Percentiles rank a stretch among this genome's conserved stretches.
phyloP scores from a whole-genome alignment of 2,329 filamentous ascomycete genomes.

The Alternaria longipes region DNA sequence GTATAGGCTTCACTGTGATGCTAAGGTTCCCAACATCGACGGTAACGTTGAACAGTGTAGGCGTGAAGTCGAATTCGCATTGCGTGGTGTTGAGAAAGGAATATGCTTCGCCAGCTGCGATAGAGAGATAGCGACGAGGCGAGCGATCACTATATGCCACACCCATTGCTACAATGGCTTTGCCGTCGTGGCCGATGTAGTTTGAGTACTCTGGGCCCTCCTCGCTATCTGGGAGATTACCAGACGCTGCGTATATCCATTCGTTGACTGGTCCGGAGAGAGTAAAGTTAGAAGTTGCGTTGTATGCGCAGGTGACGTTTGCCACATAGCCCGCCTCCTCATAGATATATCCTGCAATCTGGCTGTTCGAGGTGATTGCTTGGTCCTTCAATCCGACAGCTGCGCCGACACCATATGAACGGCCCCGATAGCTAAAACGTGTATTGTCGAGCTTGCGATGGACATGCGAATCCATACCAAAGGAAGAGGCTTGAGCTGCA shows the following conservation, averaged over 20 bases:
- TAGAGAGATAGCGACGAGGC: slow-evolving; percentile 40
- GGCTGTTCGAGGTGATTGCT: slow-evolving; percentile 24
- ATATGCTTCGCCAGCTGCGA: slow-evolving; percentile 44
- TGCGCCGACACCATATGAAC: slow-evolving; percentile 57
- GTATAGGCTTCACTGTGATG: slow-evolving; percentile 35
- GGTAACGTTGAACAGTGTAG: slow-evolving; percentile 40
- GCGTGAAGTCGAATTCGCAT: slow-evolving; percentile 42
- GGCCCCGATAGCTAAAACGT: slow-evolving; percentile 40
- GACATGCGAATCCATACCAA: slow-evolving; percentile 19
- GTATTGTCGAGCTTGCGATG: slow-evolving; percentile 43
- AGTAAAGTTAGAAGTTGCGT: slow-evolving; percentile 44
- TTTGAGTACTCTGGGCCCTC: slow-evolving; percentile 39
- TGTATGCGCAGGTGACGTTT: slow-evolving; percentile 51
- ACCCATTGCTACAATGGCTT: slow-evolving; percentile 45
- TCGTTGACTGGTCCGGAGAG: slow-evolving; percentile 32
- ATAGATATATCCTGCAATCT: slow-evolving; percentile 35
- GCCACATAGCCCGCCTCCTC: slow-evolving; percentile 29
- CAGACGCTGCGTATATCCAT: slow-evolving; percentile 38
- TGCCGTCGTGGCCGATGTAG: slow-evolving; percentile 41
- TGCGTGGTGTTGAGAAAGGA: slow-evolving; percentile 43
- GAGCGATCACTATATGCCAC: slow-evolving; percentile 38
- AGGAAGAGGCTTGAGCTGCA: slow-evolving; percentile 36
- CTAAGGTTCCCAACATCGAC: slow-evolving; percentile 41
- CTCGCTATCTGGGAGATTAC: slow-evolving; percentile 35
- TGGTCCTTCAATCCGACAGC: slow-evolving; percentile 44